Percentiles rank a stretch among this genome's conserved stretches.
phyloP scores from a whole-genome alignment of 1,284 basidiomycete genomes.

The Leccinum colubrinum region DNA sequence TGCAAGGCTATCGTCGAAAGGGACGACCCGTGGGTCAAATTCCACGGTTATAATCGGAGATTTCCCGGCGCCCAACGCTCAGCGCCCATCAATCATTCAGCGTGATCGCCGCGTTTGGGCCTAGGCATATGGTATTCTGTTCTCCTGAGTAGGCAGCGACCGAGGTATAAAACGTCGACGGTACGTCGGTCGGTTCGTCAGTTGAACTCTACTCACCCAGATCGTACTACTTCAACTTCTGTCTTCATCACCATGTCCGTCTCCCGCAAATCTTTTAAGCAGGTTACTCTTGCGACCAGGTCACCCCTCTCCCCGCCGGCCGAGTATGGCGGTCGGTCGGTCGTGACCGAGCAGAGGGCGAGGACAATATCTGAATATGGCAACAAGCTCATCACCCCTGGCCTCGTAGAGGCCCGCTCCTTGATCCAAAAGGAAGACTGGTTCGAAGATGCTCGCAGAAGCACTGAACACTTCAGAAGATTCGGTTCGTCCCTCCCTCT shows the following conservation, averaged over 20 bases:
- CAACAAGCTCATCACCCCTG: constrained; percentile 19
- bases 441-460: constrained; percentile 28
- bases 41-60: neutral
- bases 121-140: neutral
- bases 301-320: constrained; percentile 14
- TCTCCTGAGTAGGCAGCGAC: neutral
- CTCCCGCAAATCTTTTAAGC: constrained; percentile 4
- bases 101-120: neutral
- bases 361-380: constrained; percentile 21
- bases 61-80: neutral
- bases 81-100: neutral
- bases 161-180: neutral
- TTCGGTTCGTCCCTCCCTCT: constrained; percentile 30
- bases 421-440: constrained; percentile 28
- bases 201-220: too few species aligned
- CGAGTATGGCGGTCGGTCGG: constrained; percentile 7
- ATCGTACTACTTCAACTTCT: too few species aligned
- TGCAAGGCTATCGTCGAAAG: too few species aligned
- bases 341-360: constrained; percentile 11
- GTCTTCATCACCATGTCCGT: constrained; percentile 12
- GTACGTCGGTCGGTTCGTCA: neutral
- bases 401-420: constrained; percentile 7
- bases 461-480: constrained; percentile 30
- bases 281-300: neutral
- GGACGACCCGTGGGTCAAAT: neutral